phyloP scores from a whole-genome alignment of 1,284 basidiomycete species.

The Apiotrichum gamsii region DNA sequence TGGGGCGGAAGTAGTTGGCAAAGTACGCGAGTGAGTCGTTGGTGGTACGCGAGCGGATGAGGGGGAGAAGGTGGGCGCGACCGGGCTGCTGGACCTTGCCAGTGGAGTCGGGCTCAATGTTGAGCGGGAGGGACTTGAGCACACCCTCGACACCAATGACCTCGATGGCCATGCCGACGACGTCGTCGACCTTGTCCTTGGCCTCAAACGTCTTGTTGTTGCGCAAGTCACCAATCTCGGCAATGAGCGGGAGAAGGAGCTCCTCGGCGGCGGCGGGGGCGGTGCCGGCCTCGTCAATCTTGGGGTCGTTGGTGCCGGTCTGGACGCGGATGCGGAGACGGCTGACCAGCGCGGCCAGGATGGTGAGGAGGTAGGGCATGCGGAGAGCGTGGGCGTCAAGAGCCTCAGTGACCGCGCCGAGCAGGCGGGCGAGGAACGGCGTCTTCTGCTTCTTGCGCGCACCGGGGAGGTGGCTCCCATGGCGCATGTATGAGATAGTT shows the following conservation, averaged over 20 bases:
- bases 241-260: slow-evolving; percentile 67
- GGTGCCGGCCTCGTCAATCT: slow-evolving; percentile 42
- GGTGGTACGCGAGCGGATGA: slow-evolving; percentile 71
- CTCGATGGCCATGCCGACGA: slow-evolving; percentile 74
- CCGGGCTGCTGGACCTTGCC: slow-evolving; percentile 47
- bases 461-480: slow-evolving; percentile 34
- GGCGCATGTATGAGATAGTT: slow-evolving; percentile 47
- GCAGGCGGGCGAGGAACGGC: slow-evolving; percentile 57
- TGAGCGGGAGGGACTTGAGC: slow-evolving; percentile 71
- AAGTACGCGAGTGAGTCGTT: slow-evolving; percentile 81
- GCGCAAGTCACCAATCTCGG: slow-evolving; percentile 68
- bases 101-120: slow-evolving; percentile 66
- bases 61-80: slow-evolving; percentile 85
- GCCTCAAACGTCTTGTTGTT: slow-evolving; percentile 78
- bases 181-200: slow-evolving; percentile 79
- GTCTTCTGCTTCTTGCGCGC: slow-evolving; percentile 52
- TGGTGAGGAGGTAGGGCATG: slow-evolving; percentile 62
- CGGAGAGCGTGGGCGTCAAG: slow-evolving; percentile 61
- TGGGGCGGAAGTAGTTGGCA: slow-evolving; percentile 79
- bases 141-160: slow-evolving; percentile 79
- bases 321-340: slow-evolving; percentile 44
- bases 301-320: slow-evolving; percentile 45
- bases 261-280: slow-evolving; percentile 61
- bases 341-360: slow-evolving; percentile 51
- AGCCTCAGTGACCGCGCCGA: slow-evolving; percentile 59